These are phyloP conservation scores for Thozetella sp. DNA, from an alignment of 495 filamentous ascomycete genomes.

Conservation along the genomic window DNA sequence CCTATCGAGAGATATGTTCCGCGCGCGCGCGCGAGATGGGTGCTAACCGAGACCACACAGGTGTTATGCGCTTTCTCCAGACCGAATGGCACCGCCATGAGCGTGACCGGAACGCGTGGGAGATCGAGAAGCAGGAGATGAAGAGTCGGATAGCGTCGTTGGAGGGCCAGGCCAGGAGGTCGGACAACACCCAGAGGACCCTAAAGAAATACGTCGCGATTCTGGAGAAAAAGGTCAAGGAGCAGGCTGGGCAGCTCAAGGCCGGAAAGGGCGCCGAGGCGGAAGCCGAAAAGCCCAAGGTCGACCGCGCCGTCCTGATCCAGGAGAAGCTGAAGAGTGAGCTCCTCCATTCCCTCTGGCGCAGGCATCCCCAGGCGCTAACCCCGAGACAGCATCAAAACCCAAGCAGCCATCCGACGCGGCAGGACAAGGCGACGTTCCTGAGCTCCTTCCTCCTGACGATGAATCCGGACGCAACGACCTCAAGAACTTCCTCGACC, in stretches of 20 bases:
- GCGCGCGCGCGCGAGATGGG: constrained; percentile 6
- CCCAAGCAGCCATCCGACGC: constrained; percentile 14
- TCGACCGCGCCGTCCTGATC: constrained; percentile 44
- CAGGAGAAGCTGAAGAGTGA: constrained; percentile 49
- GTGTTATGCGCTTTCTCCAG: constrained; percentile 99
- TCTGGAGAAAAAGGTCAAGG: constrained; percentile 86
- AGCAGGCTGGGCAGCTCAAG: constrained; percentile 53
- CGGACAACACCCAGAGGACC: constrained; percentile 83
- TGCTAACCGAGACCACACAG: constrained; percentile 43
- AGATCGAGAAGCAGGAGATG: constrained; percentile 99
- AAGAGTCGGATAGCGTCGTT: constrained; percentile 95
- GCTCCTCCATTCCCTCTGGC: constrained; percentile 3
- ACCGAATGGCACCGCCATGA: constrained; percentile 99
- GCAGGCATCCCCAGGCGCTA: background rate
- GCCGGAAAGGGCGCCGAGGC: constrained; percentile 27
- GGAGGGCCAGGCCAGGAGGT: constrained; percentile 83
- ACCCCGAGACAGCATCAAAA: constrained; percentile 20
- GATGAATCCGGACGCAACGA: constrained; percentile 59
- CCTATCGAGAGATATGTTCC: background rate
- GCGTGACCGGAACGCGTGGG: constrained; percentile 97
- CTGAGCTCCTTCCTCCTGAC: constrained; percentile 31
- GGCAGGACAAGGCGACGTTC: constrained; percentile 10
- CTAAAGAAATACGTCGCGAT: constrained; percentile 87
- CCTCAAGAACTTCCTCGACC: constrained; percentile 62
- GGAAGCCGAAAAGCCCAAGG: constrained; percentile 31